Base-by-base conservation (phyloP, 331 rosid species). In the Cucumis variabilis region DNA sequence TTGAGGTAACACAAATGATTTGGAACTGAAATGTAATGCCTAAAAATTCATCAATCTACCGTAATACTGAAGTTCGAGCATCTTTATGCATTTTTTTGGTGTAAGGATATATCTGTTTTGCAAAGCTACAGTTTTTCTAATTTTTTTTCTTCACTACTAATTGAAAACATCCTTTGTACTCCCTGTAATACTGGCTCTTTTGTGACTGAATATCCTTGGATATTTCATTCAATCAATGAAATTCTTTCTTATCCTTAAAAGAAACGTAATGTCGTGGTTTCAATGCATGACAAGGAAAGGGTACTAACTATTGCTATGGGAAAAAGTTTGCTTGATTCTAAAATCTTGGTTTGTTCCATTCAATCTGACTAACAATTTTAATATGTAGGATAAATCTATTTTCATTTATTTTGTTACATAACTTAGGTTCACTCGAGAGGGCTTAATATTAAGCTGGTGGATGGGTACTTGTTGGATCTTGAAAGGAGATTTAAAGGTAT, bases 361-460 rank as follows among this genome's bases (percentile, higher is more conserved):
- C 88, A 41, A 86, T 84, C 77, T 46, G 44, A 51, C 70, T 24
- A 37, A 84, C 76, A 53, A 44, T 17, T 63, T 11, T 23, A 25
- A 30, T 28, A 55, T 14, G 13, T 33, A 16, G 58, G 69, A 58
- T 58, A 13, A 7, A 74, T 74, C 83, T 78, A 78, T 41, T 73
- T 46, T 37, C 75, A 60, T 37, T 66, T n/a, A n/a, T 77, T 33
- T 12, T 30, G 63, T 62, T 74, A 44, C 19, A 37, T 83, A 53
- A 76, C 88, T 87, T 89, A 96, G 98, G 98, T 96, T 81, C 99
- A 96, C 85, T 95, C 99, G 78, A 96, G 92, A 87, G 99, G 99
- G 86, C 88, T 90, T 46, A 92, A 95, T 87, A 72, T 85, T 50
- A 92, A 91, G 88, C 89, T 95, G 65, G 98, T 96, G 87, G 96